Conservation (phyloP, 148 eudicot species). For the Amaranthus palmeri region DNA sequence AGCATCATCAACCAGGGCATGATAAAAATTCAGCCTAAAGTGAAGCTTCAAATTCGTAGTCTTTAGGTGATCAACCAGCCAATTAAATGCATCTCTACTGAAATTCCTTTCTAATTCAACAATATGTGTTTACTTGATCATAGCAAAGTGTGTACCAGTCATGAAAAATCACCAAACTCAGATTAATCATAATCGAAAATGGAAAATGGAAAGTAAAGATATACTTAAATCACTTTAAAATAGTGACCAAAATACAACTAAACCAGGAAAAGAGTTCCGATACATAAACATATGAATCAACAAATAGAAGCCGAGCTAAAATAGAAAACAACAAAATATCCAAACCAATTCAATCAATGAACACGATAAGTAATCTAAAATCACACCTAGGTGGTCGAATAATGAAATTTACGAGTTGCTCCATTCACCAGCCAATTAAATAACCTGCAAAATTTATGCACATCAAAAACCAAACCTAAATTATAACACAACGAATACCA, state of each 20-base stretch:
- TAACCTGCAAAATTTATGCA: neutral
- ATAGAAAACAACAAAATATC: neutral
- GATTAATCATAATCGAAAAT: too few species aligned
- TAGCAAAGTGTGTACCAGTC: neutral
- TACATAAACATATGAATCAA: too few species aligned
- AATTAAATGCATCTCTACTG: neutral
- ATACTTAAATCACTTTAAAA: too few species aligned
- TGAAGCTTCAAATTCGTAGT: neutral
- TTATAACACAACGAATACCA: neutral
- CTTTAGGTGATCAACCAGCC: too few species aligned
- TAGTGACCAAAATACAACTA: neutral
- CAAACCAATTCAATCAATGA: neutral
- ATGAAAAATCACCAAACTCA: too few species aligned
- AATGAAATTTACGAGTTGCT: conserved; percentile 88
- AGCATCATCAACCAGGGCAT: neutral
- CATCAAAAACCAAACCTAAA: neutral
- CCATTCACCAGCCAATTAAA: conserved; percentile 38
- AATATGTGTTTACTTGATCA: neutral
- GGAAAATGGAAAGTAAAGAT: too few species aligned
- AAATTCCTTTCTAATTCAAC: neutral
- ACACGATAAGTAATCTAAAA: neutral
- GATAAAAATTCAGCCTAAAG: neutral
- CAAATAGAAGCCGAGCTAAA: conserved; percentile 1
- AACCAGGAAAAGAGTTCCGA: neutral
- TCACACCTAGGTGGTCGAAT: conserved; percentile 92